Evolutionary conservation across 768 basidiomycete species (phyloP).

Genomic region (Tulasnella sp.): DNA sequence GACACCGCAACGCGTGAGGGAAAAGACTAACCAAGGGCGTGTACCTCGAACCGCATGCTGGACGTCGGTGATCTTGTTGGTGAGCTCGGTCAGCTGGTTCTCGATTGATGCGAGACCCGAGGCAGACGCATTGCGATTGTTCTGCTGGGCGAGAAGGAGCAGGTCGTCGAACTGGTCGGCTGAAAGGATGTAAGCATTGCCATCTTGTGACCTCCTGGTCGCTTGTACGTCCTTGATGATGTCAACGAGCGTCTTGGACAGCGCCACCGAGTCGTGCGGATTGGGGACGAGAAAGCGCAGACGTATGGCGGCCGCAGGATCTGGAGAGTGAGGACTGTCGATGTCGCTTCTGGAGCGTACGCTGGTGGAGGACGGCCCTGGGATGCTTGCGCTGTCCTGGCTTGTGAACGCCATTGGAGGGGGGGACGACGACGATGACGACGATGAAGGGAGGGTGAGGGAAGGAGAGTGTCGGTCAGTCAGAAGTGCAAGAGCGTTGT

Average conservation of each 20-base stretch:
- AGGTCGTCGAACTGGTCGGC: conserved; percentile 30
- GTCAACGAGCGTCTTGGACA: conserved; percentile 29
- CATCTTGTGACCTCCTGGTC: conserved; percentile 4
- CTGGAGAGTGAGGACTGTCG: conserved; percentile 30
- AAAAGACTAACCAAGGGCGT: conserved; percentile 27
- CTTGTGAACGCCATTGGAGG: conserved; percentile 27
- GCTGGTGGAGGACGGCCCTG: conserved; percentile 26
- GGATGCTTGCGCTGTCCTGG: conserved; percentile 9
- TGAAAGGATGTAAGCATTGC: conserved; percentile 27
- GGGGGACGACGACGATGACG: conserved; percentile 1
- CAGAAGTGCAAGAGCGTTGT: conserved; percentile 20
- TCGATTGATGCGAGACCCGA: conserved; percentile 27
- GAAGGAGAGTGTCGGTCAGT: conserved; percentile 22
- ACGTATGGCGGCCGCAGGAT: conserved; percentile 23
- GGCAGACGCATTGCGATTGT: conserved; percentile 26
- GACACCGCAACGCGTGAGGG: too few relatives aligned
- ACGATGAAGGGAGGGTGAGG: not conserved
- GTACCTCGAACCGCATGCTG: conserved; percentile 29
- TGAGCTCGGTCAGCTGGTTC: conserved; percentile 29
- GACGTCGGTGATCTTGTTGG: conserved; percentile 28
- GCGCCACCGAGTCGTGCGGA: conserved; percentile 28
- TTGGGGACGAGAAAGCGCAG: conserved; percentile 33
- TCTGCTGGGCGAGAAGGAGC: conserved; percentile 23
- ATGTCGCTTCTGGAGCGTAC: conserved; percentile 21
- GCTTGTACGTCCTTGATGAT: conserved; percentile 30